Base-by-base conservation (phyloP, 2,329 filamentous ascomycete genomes). In the Arthrobotrys iridis region DNA sequence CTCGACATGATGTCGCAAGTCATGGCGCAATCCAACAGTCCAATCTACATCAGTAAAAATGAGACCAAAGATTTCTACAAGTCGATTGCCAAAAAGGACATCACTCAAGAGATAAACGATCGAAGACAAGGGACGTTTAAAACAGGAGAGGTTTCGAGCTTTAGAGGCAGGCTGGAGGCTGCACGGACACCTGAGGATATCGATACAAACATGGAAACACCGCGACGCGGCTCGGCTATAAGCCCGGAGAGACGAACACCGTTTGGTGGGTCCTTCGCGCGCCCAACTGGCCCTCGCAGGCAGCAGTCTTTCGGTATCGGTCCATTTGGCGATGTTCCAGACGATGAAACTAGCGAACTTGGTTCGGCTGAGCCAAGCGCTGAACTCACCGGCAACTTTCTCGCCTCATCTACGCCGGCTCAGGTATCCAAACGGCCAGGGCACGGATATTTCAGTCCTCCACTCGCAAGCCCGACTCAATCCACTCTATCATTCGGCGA, bases 101-200 rank as follows among this genome's bases (percentile, higher is more conserved):
- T 75, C 58, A 75, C 71, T 4, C 57, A 75, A 50, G 71, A 75
- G 20, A n/a, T 75, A 2, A 75, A 75, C 57, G 71, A 75, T 15
- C 50, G 71, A 18, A 41, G 71, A 22, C 63, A 68, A 20, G 71
- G 71, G 28, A 75, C 63, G 20, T 75, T 75, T 41, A 50, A 57
- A 30, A 63, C 57, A 10, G 71, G 71, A 15, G 71, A 75, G 22
- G 57, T 75, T 10, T 75, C 71, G 6, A 75, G 71, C 41, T 75
- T 75, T 22, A 60, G 63, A 35, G 71, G 71, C 18, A 55, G 71
- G 15, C 46, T 75, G 11, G 52, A 63, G 15, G 71, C 71, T 2
- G 71, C 71, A 8, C 63, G 55, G 26, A 41, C 64, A 22, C 71
- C 63, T 0, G 71, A 75, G 5, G 50, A 37, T 18, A 55, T 55